Conservation (phyloP, 2,329 filamentous ascomycete species). For the Xylaria sp. region DNA sequence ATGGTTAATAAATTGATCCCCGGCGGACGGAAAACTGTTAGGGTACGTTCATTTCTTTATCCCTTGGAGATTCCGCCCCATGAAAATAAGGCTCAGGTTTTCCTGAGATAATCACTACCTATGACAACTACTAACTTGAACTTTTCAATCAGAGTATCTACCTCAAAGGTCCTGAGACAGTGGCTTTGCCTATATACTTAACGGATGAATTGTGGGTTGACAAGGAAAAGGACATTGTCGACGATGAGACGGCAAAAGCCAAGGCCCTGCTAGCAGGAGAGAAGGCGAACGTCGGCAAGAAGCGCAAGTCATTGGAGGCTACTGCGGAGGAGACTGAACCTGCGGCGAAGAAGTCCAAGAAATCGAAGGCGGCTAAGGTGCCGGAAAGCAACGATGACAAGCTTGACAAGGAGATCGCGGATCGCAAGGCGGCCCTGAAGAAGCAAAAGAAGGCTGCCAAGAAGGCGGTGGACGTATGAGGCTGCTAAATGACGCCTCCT, state of each 20-base stretch:
- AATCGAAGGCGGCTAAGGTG: conserved; percentile 47
- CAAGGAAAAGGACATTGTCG: conserved; percentile 75
- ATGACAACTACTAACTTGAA: conserved; percentile 16
- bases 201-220: conserved; percentile 92
- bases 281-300: conserved; percentile 72
- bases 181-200: conserved; percentile 92
- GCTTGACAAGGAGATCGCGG: conserved; percentile 68
- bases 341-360: conserved; percentile 57
- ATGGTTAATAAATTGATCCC: conserved; percentile 84
- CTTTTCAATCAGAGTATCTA: conserved; percentile 67
- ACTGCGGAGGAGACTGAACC: conserved; percentile 50
- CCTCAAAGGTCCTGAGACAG: conserved; percentile 88
- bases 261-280: conserved; percentile 51
- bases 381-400: conserved; percentile 61
- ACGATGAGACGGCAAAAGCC: conserved; percentile 59
- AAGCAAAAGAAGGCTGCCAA: conserved; percentile 69
- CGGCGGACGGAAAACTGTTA: conserved; percentile 75
- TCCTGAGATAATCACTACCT: neutral
- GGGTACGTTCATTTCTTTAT: conserved; percentile 28
- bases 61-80: too few species aligned
- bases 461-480: conserved; percentile 59
- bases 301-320: conserved; percentile 62
- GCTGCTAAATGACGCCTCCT: conserved; percentile 6
- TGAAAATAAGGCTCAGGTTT: neutral
- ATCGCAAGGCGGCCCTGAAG: conserved; percentile 65